These are phyloP conservation scores for Claviceps paspali DNA, from an alignment of 2,329 filamentous ascomycete genomes.

Conservation along the genomic window DNA sequence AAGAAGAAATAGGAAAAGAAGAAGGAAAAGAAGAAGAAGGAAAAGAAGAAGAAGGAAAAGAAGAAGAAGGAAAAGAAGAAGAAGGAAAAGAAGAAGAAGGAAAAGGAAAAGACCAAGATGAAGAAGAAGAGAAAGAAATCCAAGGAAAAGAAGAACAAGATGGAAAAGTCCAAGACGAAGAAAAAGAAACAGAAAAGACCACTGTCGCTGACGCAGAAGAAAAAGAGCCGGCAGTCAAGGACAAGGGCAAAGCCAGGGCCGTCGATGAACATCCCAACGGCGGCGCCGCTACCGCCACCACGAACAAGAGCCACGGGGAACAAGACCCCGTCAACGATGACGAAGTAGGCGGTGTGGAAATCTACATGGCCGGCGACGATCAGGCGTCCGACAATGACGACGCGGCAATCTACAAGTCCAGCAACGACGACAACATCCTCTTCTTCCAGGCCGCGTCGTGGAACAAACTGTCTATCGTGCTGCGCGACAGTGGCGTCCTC, in stretches of 20 bases:
- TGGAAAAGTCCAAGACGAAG: too few relatives aligned
- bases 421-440: constrained; percentile 58
- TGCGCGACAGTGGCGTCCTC: constrained; percentile 72
- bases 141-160: constrained; percentile 15
- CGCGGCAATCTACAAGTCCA: constrained; percentile 75
- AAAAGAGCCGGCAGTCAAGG: constrained; percentile 13
- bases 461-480: constrained; percentile 84
- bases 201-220: constrained; percentile 16
- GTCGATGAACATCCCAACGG: constrained; percentile 16
- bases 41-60: constrained; percentile 14
- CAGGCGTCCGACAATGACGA: constrained; percentile 44
- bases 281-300: constrained; percentile 7
- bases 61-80: constrained; percentile 21
- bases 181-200: constrained; percentile 17
- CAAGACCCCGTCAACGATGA: constrained; percentile 22
- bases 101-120: constrained; percentile 28
- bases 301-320: constrained; percentile 9
- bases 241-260: constrained; percentile 16
- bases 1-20: constrained; percentile 13
- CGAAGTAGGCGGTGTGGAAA: constrained; percentile 63
- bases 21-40: constrained; percentile 29
- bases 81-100: constrained; percentile 18
- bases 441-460: constrained; percentile 53
- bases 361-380: constrained; percentile 87
- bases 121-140: constrained; percentile 26